These are phyloP conservation scores for Vaccinium corymbosum DNA, from an alignment of 148 eudicot species.

Conservation along the genomic window DNA sequence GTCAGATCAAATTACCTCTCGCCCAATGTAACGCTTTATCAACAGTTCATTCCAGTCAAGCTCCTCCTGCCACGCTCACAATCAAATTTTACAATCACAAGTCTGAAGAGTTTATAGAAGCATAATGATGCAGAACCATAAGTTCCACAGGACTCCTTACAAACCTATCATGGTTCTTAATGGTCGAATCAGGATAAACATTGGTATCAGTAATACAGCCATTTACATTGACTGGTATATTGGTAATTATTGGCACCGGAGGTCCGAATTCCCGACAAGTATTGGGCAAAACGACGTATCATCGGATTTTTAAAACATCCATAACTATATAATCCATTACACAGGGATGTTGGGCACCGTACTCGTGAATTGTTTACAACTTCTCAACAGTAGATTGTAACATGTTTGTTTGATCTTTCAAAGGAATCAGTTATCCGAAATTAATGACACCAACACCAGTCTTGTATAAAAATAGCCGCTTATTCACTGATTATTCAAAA, in stretches of 20 bases:
- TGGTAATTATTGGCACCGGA: neutral
- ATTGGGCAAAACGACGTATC: neutral
- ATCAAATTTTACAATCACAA: neutral
- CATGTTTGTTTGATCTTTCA: neutral
- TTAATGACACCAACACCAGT: neutral
- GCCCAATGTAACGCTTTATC: constrained; percentile 68
- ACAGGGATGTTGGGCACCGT: neutral
- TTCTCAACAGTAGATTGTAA: neutral
- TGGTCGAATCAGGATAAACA: neutral
- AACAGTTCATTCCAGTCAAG: constrained; percentile 67
- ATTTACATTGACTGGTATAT: neutral
- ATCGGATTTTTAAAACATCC: neutral
- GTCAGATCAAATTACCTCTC: constrained; percentile 54
- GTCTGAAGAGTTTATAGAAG: constrained; percentile 8
- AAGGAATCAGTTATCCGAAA: neutral
- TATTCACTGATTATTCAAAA: neutral
- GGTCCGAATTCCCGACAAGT: neutral
- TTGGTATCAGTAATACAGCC: neutral
- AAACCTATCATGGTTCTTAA: neutral
- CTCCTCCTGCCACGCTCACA: constrained; percentile 56
- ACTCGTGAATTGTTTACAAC: neutral
- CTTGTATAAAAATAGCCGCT: neutral
- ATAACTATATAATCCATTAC: neutral
- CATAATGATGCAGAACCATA: neutral
- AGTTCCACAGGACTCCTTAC: neutral